Base-by-base conservation (phyloP, 202 grass and related monocot genomes). In the Musa balbisiana region DNA sequence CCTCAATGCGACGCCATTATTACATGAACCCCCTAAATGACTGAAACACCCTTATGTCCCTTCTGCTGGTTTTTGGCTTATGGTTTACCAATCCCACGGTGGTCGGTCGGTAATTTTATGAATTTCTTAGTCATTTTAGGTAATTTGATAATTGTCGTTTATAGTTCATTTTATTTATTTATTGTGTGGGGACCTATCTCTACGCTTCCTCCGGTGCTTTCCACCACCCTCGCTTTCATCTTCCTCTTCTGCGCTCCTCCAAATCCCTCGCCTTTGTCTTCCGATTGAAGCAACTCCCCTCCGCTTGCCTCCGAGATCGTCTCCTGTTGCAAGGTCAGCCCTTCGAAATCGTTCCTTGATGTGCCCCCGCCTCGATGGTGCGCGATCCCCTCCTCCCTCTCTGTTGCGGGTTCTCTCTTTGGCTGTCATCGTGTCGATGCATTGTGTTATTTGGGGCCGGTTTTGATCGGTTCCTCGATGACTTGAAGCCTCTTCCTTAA, bases 111-210 rank as follows among this genome's bases (percentile, higher is more conserved):
- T 50, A 70, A 20, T 70, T 70, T 2, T 2, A 9, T 1, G 19
- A 10, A 3, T 10, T 0, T 0, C 0, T 4, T 15, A 21, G 67
- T 70, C 16, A 0, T 20, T 51, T 51, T 20, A 3, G 0, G 67
- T 70, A 70, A 52, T 51, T 51, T 21, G 1, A 9, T 19, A 49
- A 43, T 11, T 20, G 3, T 21, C 15, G 53, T 52, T 10, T 24
- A 29, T 29, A 29, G 26, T 55, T 29, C 27, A 29, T 73, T 73
- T 27, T 73, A n/a, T 71, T 71, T 70, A 74, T 74, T 56, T 19
- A 19, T 55, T 56, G 52, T 14, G 72, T 58, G 72, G 72, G 72
- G 72, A 33, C 19, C 43, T 10, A 43, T 26, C n/a, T 1, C 14
- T 10, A 15, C 25, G 9, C 25, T 16, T 59, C 55, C 12, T 16